phyloP scores from a whole-genome alignment of 2,329 filamentous ascomycete genomes.

The Aspergillus tanneri region DNA sequence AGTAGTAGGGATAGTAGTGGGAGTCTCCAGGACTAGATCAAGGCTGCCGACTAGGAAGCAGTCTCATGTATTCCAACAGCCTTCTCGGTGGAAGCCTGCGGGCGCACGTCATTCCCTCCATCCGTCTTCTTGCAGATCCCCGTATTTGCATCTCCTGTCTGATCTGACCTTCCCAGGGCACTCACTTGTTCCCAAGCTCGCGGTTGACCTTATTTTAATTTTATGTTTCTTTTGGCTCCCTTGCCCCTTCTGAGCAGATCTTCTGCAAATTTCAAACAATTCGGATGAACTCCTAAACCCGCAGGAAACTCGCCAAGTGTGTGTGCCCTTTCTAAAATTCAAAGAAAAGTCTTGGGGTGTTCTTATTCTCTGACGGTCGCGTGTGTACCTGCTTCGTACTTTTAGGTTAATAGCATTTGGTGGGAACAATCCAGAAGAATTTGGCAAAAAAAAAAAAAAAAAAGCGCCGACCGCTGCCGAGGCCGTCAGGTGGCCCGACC shows the following conservation, averaged over 20 bases:
- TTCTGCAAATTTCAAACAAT: too few species aligned
- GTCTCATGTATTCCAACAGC: too few species aligned
- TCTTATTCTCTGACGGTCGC: conserved; percentile 17
- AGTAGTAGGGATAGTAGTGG: too few species aligned
- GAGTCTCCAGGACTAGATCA: too few species aligned
- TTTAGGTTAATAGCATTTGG: background rate
- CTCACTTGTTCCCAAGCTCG: too few species aligned
- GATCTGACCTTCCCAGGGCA: too few species aligned
- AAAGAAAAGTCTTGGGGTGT: background rate
- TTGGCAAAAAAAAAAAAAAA: background rate
- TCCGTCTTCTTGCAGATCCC: conserved; percentile 14
- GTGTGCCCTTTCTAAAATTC: conserved; percentile 1
- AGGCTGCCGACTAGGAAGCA: too few species aligned
- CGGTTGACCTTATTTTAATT: too few species aligned
- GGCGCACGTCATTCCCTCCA: conserved; percentile 13
- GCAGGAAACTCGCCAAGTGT: background rate
- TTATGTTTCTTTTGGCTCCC: too few species aligned
- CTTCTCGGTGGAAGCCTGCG: background rate
- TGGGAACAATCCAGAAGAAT: background rate
- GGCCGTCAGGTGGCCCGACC: conserved; percentile 35
- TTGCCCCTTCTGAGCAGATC: too few species aligned
- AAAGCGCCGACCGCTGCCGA: conserved; percentile 24
- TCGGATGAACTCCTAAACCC: too few species aligned
- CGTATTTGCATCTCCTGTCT: conserved; percentile 6
- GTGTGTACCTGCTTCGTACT: conserved; percentile 15